A percentile compares a stretch with the other conserved stretches of the same genome.
Evolutionary conservation across 2,329 filamentous ascomycete species (phyloP).

Genomic region (Diaporthe ilicicola): DNA sequence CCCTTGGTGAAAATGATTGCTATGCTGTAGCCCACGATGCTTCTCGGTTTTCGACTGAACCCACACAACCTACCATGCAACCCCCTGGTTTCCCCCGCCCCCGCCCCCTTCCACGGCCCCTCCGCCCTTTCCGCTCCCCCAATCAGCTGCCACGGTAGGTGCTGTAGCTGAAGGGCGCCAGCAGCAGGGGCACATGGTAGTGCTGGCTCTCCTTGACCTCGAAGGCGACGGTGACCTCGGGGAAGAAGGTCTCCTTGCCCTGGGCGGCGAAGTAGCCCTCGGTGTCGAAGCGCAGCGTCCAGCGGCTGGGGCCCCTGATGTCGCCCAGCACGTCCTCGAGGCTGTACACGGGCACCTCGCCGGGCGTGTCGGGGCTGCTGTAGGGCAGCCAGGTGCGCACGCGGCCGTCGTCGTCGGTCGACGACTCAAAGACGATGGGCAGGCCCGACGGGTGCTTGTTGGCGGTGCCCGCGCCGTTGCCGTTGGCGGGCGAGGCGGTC

Average conservation of each 20-base stretch:
- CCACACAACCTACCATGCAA: background rate
- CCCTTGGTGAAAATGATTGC: background rate
- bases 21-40: conserved; percentile 5
- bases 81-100: background rate
- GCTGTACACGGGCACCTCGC: conserved; percentile 66
- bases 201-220: conserved; percentile 66
- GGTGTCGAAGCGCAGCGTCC: conserved; percentile 78
- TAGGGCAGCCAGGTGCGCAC: conserved; percentile 74
- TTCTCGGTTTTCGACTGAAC: background rate
- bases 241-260: conserved; percentile 65
- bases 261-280: conserved; percentile 73
- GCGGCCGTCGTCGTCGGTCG: conserved; percentile 80
- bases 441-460: conserved; percentile 43
- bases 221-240: conserved; percentile 65
- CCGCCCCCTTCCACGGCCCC: background rate
- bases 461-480: conserved; percentile 28
- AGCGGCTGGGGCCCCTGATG: conserved; percentile 58
- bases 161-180: conserved; percentile 83
- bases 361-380: conserved; percentile 57
- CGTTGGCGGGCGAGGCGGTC: conserved; percentile 41
- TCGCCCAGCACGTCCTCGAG: conserved; percentile 63
- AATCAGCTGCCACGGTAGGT: conserved; percentile 80
- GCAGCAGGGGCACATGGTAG: conserved; percentile 81
- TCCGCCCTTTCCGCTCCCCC: background rate
- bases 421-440: conserved; percentile 67